Evolutionary conservation across 768 basidiomycete species (phyloP).

Genomic region (Fomitopsis pulvina): DNA sequence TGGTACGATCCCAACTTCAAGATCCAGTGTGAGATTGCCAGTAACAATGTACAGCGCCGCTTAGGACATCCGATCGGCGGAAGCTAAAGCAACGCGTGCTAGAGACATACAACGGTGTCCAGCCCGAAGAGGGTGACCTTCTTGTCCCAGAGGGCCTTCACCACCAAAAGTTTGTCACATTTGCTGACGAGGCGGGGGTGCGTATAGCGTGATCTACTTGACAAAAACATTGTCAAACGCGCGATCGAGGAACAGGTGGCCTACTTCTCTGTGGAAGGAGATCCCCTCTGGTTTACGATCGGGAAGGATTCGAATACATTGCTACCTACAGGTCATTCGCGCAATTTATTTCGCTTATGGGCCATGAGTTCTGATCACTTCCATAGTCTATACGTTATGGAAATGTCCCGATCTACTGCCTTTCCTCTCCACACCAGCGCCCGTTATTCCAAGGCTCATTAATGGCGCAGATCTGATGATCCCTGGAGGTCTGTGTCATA

Average conservation of each 20-base stretch:
- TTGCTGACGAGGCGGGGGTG: constrained; percentile 62
- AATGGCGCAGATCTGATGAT: constrained; percentile 89
- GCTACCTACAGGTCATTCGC: constrained; percentile 65
- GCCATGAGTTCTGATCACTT: no score
- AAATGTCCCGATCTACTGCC: constrained; percentile 65
- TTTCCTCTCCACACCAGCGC: constrained; percentile 59
- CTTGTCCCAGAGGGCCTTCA: constrained; percentile 72
- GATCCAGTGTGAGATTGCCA: not conserved
- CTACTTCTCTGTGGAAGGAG: constrained; percentile 57
- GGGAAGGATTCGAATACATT: constrained; percentile 63
- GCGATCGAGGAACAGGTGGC: constrained; percentile 36
- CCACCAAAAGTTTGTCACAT: constrained; percentile 60
- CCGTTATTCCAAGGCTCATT: constrained; percentile 64
- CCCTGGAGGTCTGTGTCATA: constrained; percentile 60
- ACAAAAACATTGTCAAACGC: not conserved
- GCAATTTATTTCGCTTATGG: no score
- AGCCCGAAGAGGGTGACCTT: constrained; percentile 54
- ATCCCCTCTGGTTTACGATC: constrained; percentile 74
- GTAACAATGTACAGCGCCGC: constrained; percentile 36
- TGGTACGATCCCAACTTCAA: constrained; percentile 21
- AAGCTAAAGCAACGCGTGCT: constrained; percentile 61
- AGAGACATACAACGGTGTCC: constrained; percentile 35
- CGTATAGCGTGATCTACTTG: constrained; percentile 18
- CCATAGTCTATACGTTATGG: constrained; percentile 69
- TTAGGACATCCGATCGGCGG: constrained; percentile 66